Base-by-base conservation (phyloP, 2,329 filamentous ascomycete species). In the Cyanodermella asteris region DNA sequence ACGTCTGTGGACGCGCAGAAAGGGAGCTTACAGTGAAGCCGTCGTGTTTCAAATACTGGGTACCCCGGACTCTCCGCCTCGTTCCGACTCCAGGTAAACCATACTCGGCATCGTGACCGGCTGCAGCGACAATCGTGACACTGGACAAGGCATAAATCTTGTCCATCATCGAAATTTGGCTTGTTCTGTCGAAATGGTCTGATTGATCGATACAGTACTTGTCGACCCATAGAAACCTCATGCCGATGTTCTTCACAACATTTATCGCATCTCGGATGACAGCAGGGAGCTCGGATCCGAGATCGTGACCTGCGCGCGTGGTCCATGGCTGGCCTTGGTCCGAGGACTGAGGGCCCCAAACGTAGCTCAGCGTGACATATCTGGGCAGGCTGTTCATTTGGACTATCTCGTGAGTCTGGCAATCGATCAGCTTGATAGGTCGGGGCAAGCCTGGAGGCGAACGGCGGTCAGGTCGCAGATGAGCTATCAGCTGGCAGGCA, bases 221-320 rank as follows among this genome's bases (percentile, higher is more conserved):
- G 24, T 28, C 26, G n/a, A 28, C 17, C 26, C 26, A 28, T 6
- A 28, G 20, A 22, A 20, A 28, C 11, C 26, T 17, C 15, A 20
- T 13, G 13, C 26, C 26, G 18, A 19, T 8, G 18, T 19, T 19
- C 18, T 10, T 8, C 18, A 11, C 11, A 11, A 19, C 11, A 19
- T 19, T 19, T 8, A 19, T 19, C 11, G 18, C 18, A 11, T 19
- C 18, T 10, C 18, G 8, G 18, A 11, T 19, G 18, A n/a, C n/a
- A n/a, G n/a, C n/a, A n/a, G n/a, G n/a, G n/a, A n/a, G n/a, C n/a
- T n/a, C n/a, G n/a, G n/a, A n/a, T n/a, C n/a, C n/a, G n/a, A n/a
- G n/a, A n/a, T n/a, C n/a, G n/a, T n/a, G n/a, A n/a, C n/a, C n/a
- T n/a, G n/a, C n/a, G n/a, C n/a, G n/a, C n/a, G n/a, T n/a, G n/a